Base-by-base conservation (phyloP, 129 eudicot genomes). In the Chrysanthemum lavandulifolium region DNA sequence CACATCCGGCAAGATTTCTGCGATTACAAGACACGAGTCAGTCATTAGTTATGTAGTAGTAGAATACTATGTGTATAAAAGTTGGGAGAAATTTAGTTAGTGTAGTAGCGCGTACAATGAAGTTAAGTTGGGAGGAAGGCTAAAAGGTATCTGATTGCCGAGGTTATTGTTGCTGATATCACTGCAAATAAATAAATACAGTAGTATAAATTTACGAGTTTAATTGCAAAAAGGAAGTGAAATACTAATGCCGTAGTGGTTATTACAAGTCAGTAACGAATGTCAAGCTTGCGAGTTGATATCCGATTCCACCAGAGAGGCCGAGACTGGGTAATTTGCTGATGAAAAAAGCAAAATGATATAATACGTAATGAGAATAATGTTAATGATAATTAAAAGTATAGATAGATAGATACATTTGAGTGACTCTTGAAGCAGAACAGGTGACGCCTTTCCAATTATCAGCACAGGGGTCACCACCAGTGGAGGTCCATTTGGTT, bases 401-500 rank as follows among this genome's bases (percentile, higher is more conserved):
- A 19, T 19, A 19, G 21, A 19, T 19, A 19, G 21, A 19, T 19
- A 19, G 21, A 19, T 19, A 88, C 95, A 88, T 85, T 75, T 83
- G 76, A 13, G 86, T 83, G 53, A 88, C 95, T 68, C 82, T 69
- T 14, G 90, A 80, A 14, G 80, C 88, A 0, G 86, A 83, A 78
- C 95, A 88, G 52, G 73, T 76, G 27, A 88, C 53, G 33, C 95
- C 95, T 53, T 59, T 80, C 95, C 95, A 88, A 57, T 23, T 75
- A 0, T 88, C 79, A 14, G 73, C 86, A 78, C 95, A 88, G 15
- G 95, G 95, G 53, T 88, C 90, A 3, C 95, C 95, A 19, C 88
- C 90, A 56, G 67, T 71, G 15, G 88, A 68, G 74, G 72, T 82
- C 95, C 95, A 88, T 47, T 75, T 79, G 33, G 73, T 74, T 52